Evolutionary conservation across 352 stramenopile genomes (phyloP), one percentile per base, ranked within the genome.

Genomic region (Globisporangium camurandrum): DNA sequence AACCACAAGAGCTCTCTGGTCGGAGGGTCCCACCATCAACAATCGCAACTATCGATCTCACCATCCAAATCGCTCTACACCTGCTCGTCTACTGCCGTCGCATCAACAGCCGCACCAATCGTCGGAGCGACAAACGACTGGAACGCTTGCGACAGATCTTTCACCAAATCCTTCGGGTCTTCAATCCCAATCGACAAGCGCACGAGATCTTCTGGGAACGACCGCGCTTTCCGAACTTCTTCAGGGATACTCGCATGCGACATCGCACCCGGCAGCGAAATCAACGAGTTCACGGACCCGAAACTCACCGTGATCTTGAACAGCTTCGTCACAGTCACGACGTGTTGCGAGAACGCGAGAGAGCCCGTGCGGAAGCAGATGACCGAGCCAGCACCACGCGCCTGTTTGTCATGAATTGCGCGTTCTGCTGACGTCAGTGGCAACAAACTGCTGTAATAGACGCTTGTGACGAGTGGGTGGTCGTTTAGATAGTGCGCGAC

Each of bases 271-370:
- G 86, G 88, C 41, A 96, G 69, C 51, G 85, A 95, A 54, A 96
- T 95, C 16, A 97, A 64, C 55, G 86, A 97, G 67, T 97, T 95
- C 24, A 96, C 88, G 46, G 78, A 91, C 45, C 91, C 91, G 54
- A 97, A 97, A 66, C 80, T 96, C 48, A 90, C 81, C 6, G 88
- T 97, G 66, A 97, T 96, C 69, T 96, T 97, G 65, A 97, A 97
- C 2, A 97, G 72, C 69, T 96, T 96, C n/a, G 89, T 96, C 27
- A 82, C 71, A 12, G 80, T 86, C 45, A 97, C 85, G 31, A 97
- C 62, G 65, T 96, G 86, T 62, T 95, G 85, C 49, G 84, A 95
- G 42, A 95, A 74, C 17, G 71, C 81, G 17, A 96, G 65, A 49
- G 75, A 87, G 11, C 85, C 88, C 2, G 86, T 95, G 33, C 74